These are phyloP conservation scores for Neodidymelliopsis sp. DNA, from an alignment of 2,329 filamentous ascomycete species.

Conservation along the genomic window DNA sequence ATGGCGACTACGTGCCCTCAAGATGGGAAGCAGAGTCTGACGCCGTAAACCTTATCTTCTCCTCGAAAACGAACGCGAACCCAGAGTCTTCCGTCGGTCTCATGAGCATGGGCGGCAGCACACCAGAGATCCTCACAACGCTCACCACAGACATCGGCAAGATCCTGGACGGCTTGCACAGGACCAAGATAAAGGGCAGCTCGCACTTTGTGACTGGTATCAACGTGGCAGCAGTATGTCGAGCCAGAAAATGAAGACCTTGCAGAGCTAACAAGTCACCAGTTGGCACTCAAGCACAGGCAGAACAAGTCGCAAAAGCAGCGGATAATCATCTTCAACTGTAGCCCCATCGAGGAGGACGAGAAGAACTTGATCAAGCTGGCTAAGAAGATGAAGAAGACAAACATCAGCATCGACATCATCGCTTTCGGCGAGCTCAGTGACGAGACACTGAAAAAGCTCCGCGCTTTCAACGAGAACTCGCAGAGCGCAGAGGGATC, in stretches of 20 bases:
- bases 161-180: conserved; percentile 87
- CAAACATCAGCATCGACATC: conserved; percentile 91
- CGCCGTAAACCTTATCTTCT: conserved; percentile 93
- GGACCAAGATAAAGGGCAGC: conserved; percentile 82
- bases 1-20: conserved; percentile 90
- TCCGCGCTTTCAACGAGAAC: conserved; percentile 90
- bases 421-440: conserved; percentile 93
- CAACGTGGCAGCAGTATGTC: conserved; percentile 87
- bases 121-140: conserved; percentile 96
- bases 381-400: conserved; percentile 99
- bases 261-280: conserved; percentile 60
- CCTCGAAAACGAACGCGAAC: conserved; percentile 92
- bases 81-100: conserved; percentile 96
- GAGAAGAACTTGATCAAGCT: conserved; percentile 88
- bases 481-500: conserved; percentile 91
- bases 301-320: conserved; percentile 97
- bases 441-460: conserved; percentile 86
- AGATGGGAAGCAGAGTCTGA: conserved; percentile 97
- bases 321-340: conserved; percentile 96
- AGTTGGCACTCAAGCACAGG: conserved; percentile 96
- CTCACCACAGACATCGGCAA: conserved; percentile 96
- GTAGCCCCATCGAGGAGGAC: conserved; percentile 88
- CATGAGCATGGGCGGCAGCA: conserved; percentile 98
- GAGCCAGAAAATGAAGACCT: conserved; percentile 75
- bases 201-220: conserved; percentile 92